Percentiles rank a stretch among this genome's conserved stretches.
Conservation (phyloP, 371 early-diverging fungal genomes). For the Mortierella sp. region DNA sequence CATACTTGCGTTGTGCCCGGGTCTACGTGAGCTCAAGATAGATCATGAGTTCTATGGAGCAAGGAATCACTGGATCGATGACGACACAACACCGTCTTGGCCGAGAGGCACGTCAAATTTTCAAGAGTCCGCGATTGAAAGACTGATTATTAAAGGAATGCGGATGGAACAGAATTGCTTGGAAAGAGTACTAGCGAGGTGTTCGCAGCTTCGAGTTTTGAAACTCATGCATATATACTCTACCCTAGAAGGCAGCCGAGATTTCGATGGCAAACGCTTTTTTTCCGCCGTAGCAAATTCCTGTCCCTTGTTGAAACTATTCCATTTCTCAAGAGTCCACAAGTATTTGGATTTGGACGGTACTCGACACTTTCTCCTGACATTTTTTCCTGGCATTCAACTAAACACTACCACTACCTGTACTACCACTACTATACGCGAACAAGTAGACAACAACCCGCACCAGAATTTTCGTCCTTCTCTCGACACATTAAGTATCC, state of each 20-base stretch:
- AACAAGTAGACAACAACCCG: too few species aligned
- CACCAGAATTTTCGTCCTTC: too few species aligned
- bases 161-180: neutral
- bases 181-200: neutral
- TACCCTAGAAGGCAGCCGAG: neutral
- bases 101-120: too few species aligned
- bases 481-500: too few species aligned
- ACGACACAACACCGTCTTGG: too few species aligned
- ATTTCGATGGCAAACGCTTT: slow-evolving; percentile 2
- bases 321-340: slow-evolving; percentile 22
- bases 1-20: slow-evolving; percentile 14
- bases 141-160: slow-evolving; percentile 18
- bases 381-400: too few species aligned
- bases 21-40: neutral
- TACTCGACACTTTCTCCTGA: too few species aligned
- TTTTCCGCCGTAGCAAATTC: slow-evolving; percentile 14
- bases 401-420: too few species aligned
- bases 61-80: neutral
- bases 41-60: neutral
- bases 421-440: too few species aligned
- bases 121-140: too few species aligned
- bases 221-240: neutral
- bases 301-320: slow-evolving; percentile 5
- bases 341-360: too few species aligned
- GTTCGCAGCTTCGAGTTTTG: slow-evolving; percentile 4